Evolutionary conservation across 768 basidiomycete genomes (phyloP).

Genomic region (Termitomyces sp.): DNA sequence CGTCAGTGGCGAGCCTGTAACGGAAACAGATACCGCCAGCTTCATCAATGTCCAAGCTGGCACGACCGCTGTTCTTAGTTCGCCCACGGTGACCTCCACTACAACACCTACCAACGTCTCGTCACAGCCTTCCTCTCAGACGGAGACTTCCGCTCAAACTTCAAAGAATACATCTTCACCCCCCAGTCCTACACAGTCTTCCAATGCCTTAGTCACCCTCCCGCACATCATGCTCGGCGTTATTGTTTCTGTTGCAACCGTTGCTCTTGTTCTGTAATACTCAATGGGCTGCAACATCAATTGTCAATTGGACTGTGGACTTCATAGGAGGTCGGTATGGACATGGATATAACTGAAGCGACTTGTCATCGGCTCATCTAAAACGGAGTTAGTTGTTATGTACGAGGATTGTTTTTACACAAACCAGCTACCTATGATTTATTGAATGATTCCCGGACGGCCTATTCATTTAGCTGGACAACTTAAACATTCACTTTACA

Average conservation of each 20-base stretch:
- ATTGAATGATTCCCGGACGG: neutral
- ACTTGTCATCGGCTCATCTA: neutral
- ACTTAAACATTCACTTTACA: too few species aligned
- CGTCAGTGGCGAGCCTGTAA: slow-evolving; percentile 9
- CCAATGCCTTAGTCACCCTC: neutral
- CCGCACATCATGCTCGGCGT: slow-evolving; percentile 7
- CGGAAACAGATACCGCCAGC: slow-evolving; percentile 12
- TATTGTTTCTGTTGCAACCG: slow-evolving; percentile 1
- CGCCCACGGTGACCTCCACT: neutral
- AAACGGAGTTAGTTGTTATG: neutral
- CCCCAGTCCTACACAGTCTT: slow-evolving; percentile 13
- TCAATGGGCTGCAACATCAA: neutral
- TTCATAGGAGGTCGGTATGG: neutral
- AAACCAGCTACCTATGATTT: neutral
- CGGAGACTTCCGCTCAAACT: slow-evolving; percentile 7
- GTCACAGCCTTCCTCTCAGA: slow-evolving; percentile 5
- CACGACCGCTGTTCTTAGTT: slow-evolving; percentile 8
- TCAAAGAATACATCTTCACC: slow-evolving; percentile 12
- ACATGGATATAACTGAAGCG: neutral
- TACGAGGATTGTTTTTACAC: neutral
- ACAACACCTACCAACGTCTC: neutral
- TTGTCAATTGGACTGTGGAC: neutral
- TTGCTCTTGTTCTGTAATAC: neutral
- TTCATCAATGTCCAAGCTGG: slow-evolving; percentile 14
- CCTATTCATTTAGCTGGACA: neutral